phyloP scores from a whole-genome alignment of 208 protist genomes.

The Trypanosomatidae sp. region DNA sequence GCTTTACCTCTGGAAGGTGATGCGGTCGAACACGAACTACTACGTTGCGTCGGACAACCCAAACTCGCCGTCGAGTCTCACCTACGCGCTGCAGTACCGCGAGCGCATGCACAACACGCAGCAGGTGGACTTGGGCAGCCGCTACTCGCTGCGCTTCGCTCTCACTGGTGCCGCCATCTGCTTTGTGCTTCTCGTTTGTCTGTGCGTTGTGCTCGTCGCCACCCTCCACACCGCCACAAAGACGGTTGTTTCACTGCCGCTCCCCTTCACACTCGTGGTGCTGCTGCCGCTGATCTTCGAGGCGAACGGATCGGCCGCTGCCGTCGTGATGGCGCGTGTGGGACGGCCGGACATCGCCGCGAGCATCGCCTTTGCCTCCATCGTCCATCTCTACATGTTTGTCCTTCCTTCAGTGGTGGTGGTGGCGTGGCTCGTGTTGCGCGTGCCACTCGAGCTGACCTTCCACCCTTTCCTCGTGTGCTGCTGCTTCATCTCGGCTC shows the following conservation, averaged over 20 bases:
- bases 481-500: slow-evolving; percentile 58
- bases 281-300: slow-evolving; percentile 68
- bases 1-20: slow-evolving; percentile 33
- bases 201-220: slow-evolving; percentile 32
- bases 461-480: slow-evolving; percentile 64
- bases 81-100: slow-evolving; percentile 43
- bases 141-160: slow-evolving; percentile 41
- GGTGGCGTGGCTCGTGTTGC: slow-evolving; percentile 14
- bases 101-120: slow-evolving; percentile 21
- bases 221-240: slow-evolving; percentile 36
- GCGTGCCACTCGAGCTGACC: no score
- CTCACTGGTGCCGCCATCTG: slow-evolving; percentile 24
- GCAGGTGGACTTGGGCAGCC: slow-evolving; percentile 17
- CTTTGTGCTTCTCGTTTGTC: slow-evolving; percentile 3
- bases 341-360: slow-evolving; percentile 77
- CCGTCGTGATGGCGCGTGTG: slow-evolving; percentile 51
- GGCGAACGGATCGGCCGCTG: slow-evolving; percentile 45
- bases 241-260: slow-evolving; percentile 21
- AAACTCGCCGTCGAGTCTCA: slow-evolving; percentile 35
- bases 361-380: slow-evolving; percentile 64
- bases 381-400: slow-evolving; percentile 74
- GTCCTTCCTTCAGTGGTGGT: slow-evolving; percentile 63
- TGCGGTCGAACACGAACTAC: slow-evolving; percentile 42
- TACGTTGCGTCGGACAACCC: slow-evolving; percentile 38
- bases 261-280: slow-evolving; percentile 55